Conservation (phyloP, 2,329 filamentous ascomycete genomes). For the Bimuria novae-zelandiae region DNA sequence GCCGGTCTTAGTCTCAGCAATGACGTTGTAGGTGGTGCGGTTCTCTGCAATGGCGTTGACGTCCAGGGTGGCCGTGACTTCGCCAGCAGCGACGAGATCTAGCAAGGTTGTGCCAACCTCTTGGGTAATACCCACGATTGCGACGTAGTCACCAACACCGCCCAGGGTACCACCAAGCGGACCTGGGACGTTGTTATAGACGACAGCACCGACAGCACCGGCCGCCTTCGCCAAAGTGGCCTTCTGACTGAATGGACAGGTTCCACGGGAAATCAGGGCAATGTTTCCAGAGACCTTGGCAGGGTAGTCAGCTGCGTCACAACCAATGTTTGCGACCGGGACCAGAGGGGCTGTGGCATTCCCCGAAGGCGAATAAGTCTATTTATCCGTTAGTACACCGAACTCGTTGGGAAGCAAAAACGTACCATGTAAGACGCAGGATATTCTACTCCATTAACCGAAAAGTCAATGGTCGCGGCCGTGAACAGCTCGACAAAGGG, state of each 20-base stretch:
- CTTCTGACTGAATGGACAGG: conserved; percentile 71
- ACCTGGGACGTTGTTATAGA: conserved; percentile 72
- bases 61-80: conserved; percentile 39
- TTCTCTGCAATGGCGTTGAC: conserved; percentile 53
- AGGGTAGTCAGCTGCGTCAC: conserved; percentile 64
- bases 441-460: conserved; percentile 21
- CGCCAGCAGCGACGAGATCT: conserved; percentile 55
- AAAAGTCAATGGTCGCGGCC: not conserved
- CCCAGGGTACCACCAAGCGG: conserved; percentile 70
- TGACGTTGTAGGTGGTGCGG: conserved; percentile 51
- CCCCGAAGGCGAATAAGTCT: conserved; percentile 66
- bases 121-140: conserved; percentile 70
- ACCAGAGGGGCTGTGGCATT: conserved; percentile 62
- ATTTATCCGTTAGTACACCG: conserved; percentile 4
- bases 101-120: conserved; percentile 62
- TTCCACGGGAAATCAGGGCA: conserved; percentile 69
- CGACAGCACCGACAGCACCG: conserved; percentile 69
- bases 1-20: conserved; percentile 46
- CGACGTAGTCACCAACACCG: conserved; percentile 58
- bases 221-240: conserved; percentile 67
- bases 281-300: conserved; percentile 62
- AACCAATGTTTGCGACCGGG: conserved; percentile 67
- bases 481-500: conserved; percentile 19
- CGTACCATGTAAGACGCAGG: conserved; percentile 32
- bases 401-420: not conserved